These are phyloP conservation scores for Cryptococcus amylolentus DNA, from an alignment of 1,284 basidiomycete genomes.

Conservation along the genomic window DNA sequence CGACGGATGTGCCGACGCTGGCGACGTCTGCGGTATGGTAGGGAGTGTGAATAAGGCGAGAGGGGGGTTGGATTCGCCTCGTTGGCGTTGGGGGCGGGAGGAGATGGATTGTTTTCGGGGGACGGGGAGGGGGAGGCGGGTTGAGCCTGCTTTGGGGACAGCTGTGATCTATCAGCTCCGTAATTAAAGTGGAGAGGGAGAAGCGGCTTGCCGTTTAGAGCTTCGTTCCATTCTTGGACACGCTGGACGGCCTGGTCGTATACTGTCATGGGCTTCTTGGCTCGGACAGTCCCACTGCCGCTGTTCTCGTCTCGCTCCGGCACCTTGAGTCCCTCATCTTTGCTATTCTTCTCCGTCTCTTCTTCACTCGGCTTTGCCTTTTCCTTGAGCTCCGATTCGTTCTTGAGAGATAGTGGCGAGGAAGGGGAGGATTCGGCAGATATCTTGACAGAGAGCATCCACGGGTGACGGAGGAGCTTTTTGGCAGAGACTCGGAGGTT, in stretches of 20 bases:
- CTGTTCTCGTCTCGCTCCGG: conserved; percentile 2
- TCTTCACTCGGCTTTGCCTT: conserved; percentile 7
- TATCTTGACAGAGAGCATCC: conserved; percentile 80
- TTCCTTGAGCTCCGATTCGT: background rate
- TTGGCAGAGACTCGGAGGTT: conserved; percentile 90
- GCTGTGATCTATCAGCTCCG: conserved; percentile 13
- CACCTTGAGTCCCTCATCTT: background rate
- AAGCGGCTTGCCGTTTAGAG: conserved; percentile 69
- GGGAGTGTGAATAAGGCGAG: conserved; percentile 20
- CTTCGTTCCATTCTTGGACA: conserved; percentile 98
- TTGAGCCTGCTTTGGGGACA: conserved; percentile 31
- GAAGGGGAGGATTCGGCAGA: background rate
- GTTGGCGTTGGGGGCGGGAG: conserved; percentile 3
- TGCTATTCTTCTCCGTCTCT: background rate
- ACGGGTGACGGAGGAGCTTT: conserved; percentile 87
- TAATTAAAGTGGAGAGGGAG: background rate
- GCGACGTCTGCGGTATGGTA: conserved; percentile 10
- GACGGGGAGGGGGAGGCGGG: conserved; percentile 17
- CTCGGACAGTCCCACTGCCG: conserved; percentile 49
- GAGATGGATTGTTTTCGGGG: conserved; percentile 18
- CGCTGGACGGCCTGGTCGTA: conserved; percentile 91
- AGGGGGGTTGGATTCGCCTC: conserved; percentile 14
- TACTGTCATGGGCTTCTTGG: conserved; percentile 61
- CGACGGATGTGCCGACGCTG: background rate
- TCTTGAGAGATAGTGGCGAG: background rate